Conservation (phyloP, 2,329 filamentous ascomycete species). For the Rhynchosporium graminicola region DNA sequence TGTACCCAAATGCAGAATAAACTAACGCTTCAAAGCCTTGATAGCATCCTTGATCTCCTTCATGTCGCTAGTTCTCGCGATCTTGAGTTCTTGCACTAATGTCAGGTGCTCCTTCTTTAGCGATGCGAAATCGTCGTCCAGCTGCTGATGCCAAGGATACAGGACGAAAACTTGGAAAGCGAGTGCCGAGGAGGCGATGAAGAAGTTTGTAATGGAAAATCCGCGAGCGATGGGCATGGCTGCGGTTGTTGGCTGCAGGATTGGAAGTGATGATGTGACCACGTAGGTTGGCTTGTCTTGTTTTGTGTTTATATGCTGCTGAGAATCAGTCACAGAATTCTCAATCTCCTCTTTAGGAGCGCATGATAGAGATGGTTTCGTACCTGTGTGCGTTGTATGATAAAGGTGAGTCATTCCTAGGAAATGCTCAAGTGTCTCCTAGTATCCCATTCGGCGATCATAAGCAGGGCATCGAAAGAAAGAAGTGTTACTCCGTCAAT, state of each 20-base stretch:
- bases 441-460: neutral
- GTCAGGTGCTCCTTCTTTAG: conserved; percentile 48
- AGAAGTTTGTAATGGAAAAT: conserved; percentile 55
- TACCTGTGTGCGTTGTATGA: neutral
- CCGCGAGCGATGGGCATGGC: conserved; percentile 48
- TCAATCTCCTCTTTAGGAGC: neutral
- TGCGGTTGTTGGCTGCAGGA: neutral
- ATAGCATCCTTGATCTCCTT: conserved; percentile 22
- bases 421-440: neutral
- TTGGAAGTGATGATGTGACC: neutral
- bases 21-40: conserved; percentile 14
- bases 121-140: conserved; percentile 52
- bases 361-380: neutral
- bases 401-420: neutral
- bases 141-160: conserved; percentile 56
- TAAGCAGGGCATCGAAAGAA: neutral
- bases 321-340: neutral
- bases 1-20: neutral
- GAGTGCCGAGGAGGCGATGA: conserved; percentile 53
- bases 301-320: neutral
- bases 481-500: neutral
- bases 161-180: conserved; percentile 57
- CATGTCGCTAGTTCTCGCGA: conserved; percentile 21
- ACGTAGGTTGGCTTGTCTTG: neutral
- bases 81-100: conserved; percentile 23